Conservation (phyloP, 495 filamentous ascomycete genomes). For the Parathielavia appendiculata region DNA sequence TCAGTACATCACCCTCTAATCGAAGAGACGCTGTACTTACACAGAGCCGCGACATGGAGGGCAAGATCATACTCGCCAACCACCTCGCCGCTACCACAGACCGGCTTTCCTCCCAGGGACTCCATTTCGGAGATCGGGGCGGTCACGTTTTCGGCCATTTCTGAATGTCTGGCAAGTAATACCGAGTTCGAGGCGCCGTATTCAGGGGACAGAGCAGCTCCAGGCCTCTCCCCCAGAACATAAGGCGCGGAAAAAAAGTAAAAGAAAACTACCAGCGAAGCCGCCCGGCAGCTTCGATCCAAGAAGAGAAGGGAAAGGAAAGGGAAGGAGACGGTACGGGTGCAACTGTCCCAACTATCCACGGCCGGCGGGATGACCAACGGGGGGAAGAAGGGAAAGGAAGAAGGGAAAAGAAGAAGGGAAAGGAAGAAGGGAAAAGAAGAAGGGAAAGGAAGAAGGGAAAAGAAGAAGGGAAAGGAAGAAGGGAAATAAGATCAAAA, state of each 20-base stretch:
- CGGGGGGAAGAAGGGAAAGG: conserved; percentile 15
- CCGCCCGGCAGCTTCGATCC: conserved; percentile 27
- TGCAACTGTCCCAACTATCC: conserved; percentile 6
- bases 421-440: conserved; percentile 18
- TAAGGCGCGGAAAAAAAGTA: conserved; percentile 1
- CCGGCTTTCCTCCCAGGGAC: conserved; percentile 36
- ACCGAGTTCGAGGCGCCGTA: background rate
- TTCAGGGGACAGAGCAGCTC: conserved; percentile 8
- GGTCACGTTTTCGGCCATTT: conserved; percentile 19
- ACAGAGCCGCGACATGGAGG: conserved; percentile 45
- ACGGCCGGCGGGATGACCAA: conserved; percentile 5
- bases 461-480: conserved; percentile 22
- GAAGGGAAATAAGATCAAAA: conserved; percentile 22
- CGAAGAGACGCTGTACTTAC: conserved; percentile 36
- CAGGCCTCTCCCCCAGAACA: conserved; percentile 14
- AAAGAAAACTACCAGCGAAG: conserved; percentile 22
- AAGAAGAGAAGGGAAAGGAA: conserved; percentile 16
- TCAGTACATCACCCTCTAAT: conserved; percentile 11
- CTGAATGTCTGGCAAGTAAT: background rate
- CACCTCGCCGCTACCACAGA: conserved; percentile 40
- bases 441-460: conserved; percentile 18
- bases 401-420: conserved; percentile 17
- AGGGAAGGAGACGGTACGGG: conserved; percentile 5
- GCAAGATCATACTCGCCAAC: conserved; percentile 46
- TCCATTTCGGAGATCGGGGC: conserved; percentile 15